phyloP scores from a whole-genome alignment of 208 protist species.

The Wallacemonas sp. region DNA sequence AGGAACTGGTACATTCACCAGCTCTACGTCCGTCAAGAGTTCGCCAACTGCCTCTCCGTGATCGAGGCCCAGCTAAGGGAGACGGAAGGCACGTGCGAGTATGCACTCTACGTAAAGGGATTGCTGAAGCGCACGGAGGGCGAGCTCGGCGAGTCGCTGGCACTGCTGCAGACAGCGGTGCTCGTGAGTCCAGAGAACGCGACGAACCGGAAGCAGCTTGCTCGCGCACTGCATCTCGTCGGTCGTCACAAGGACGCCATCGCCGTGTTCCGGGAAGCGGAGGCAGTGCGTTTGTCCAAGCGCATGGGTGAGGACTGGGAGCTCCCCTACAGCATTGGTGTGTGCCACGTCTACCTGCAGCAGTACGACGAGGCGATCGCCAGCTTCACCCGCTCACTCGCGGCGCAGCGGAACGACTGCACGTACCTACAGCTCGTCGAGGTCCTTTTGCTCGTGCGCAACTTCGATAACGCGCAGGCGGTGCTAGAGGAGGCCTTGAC shows the following conservation, averaged over 20 bases:
- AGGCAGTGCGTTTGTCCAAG: conserved; percentile 37
- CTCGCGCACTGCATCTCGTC: conserved; percentile 88
- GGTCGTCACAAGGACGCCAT: conserved; percentile 91
- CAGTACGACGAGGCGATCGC: conserved; percentile 70
- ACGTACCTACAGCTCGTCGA: conserved; percentile 92
- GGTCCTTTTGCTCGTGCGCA: conserved; percentile 61
- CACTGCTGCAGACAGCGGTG: conserved; percentile 91
- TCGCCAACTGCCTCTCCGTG: conserved; percentile 74
- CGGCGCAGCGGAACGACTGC: conserved; percentile 86
- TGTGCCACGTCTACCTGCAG: conserved; percentile 86
- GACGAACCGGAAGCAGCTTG: conserved; percentile 92
- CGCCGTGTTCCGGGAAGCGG: conserved; percentile 84
- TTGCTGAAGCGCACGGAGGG: conserved; percentile 91
- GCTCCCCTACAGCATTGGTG: conserved; percentile 89
- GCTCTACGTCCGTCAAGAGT: conserved; percentile 91
- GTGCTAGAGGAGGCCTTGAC: conserved; percentile 88
- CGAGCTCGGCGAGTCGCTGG: conserved; percentile 92
- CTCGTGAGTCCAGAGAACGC: conserved; percentile 90
- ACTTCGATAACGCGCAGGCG: conserved; percentile 65
- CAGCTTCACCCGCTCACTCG: conserved; percentile 82
- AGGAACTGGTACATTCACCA: conserved; percentile 95
- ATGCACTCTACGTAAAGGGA: conserved; percentile 92
- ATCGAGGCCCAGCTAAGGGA: conserved; percentile 90
- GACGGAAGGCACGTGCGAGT: conserved; percentile 81
- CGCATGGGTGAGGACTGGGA: conserved; percentile 85